phyloP scores from a whole-genome alignment of 2,329 filamentous ascomycete genomes.

The Cryoendolithus antarcticus region DNA sequence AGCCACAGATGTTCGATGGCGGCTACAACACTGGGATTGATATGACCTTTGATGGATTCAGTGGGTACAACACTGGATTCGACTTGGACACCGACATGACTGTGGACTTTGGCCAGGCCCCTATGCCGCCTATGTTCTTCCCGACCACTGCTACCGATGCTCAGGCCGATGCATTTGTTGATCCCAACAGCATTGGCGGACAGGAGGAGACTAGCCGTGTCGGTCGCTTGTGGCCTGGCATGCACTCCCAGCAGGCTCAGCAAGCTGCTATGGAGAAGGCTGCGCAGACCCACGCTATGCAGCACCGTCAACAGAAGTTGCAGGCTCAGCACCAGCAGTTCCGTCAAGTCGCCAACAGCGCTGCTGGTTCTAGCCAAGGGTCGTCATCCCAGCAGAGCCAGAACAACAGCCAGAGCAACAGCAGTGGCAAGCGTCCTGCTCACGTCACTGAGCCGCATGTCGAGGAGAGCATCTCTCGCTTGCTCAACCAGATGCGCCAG shows the following conservation, averaged over 20 bases:
- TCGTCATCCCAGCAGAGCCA: slow-evolving; percentile 11
- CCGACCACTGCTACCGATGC: slow-evolving; percentile 26
- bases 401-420: slow-evolving; percentile 10
- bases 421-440: slow-evolving; percentile 33
- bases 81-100: slow-evolving; percentile 51
- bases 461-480: slow-evolving; percentile 86
- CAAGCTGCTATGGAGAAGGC: slow-evolving; percentile 43
- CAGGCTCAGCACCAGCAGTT: slow-evolving; percentile 27
- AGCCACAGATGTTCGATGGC: slow-evolving; percentile 26
- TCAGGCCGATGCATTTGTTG: slow-evolving; percentile 47
- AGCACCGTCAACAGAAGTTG: slow-evolving; percentile 40
- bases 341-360: slow-evolving; percentile 17
- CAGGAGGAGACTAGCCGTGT: slow-evolving; percentile 51
- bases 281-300: slow-evolving; percentile 19
- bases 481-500: slow-evolving; percentile 83
- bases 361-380: slow-evolving; percentile 16
- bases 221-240: slow-evolving; percentile 71
- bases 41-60: slow-evolving; percentile 48
- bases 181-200: slow-evolving; percentile 58
- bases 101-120: slow-evolving; percentile 43
- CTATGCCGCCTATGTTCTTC: slow-evolving; percentile 49
- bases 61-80: slow-evolving; percentile 42
- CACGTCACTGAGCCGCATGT: slow-evolving; percentile 34
- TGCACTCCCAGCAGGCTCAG: slow-evolving; percentile 81
- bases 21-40: slow-evolving; percentile 47